Evolutionary conservation across 75 land plant species (phyloP).

Genomic region (Larix kaempferi): DNA sequence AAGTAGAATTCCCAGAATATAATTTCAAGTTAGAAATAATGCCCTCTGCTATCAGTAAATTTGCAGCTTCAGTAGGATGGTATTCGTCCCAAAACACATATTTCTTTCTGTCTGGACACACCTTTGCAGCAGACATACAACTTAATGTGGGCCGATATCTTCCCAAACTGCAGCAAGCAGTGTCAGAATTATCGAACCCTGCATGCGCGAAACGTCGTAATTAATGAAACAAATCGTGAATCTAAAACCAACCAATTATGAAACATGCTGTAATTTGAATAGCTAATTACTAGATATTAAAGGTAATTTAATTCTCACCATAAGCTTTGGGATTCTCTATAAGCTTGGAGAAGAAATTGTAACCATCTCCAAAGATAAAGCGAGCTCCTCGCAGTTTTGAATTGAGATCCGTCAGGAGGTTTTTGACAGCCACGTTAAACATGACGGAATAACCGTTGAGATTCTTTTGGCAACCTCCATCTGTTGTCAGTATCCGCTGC

Average conservation of each 20-base stretch:
- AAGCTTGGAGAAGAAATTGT: conserved; percentile 46
- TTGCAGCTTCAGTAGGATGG: conserved; percentile 83
- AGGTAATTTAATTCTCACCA: conserved; percentile 31
- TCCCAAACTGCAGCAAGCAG: conserved; percentile 65
- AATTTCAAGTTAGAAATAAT: conserved; percentile 39
- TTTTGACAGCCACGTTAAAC: conserved; percentile 45
- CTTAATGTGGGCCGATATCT: conserved; percentile 49
- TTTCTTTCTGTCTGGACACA: conserved; percentile 66
- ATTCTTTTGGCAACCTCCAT: conserved; percentile 52
- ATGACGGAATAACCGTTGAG: conserved; percentile 56
- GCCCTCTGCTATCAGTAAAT: conserved; percentile 64
- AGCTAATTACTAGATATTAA: not conserved
- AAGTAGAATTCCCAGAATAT: not conserved
- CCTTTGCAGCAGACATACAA: conserved; percentile 49
- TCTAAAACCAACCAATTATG: conserved; percentile 6
- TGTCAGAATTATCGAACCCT: conserved; percentile 68
- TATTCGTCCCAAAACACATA: conserved; percentile 88
- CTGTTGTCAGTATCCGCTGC: conserved; percentile 45
- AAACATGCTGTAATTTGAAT: not conserved
- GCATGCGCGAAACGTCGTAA: conserved; percentile 2
- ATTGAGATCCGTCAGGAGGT: conserved; percentile 35
- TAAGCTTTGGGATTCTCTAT: conserved; percentile 51
- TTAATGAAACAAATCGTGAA: not conserved
- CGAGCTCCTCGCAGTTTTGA: conserved; percentile 47
- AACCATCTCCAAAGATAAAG: conserved; percentile 59